A percentile compares a stretch with the other conserved stretches of the same genome.
Evolutionary conservation across 768 basidiomycete genomes (phyloP).

Genomic region (Lactarius evosmus): DNA sequence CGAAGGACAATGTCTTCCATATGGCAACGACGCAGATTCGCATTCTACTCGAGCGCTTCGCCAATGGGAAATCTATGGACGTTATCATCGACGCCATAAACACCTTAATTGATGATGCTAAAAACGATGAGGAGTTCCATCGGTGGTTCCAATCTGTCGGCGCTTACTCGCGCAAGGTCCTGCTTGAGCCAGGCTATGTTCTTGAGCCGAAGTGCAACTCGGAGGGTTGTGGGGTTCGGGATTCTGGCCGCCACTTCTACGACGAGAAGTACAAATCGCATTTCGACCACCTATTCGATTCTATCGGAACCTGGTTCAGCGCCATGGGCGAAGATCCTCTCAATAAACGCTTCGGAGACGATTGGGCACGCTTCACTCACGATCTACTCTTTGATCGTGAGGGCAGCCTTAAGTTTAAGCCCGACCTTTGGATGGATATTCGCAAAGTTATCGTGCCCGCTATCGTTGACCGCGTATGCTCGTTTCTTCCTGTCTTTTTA

Average conservation of each 20-base stretch:
- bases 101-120: constrained; percentile 68
- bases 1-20: constrained; percentile 54
- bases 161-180: constrained; percentile 61
- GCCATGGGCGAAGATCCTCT: constrained; percentile 83
- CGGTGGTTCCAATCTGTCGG: constrained; percentile 68
- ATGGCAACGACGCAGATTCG: constrained; percentile 62
- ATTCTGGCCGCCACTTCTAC: constrained; percentile 76
- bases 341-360: constrained; percentile 77
- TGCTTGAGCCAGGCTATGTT: constrained; percentile 82
- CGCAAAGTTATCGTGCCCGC: constrained; percentile 77
- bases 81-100: constrained; percentile 67
- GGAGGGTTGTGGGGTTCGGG: constrained; percentile 60
- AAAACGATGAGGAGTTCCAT: constrained; percentile 68
- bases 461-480: constrained; percentile 65
- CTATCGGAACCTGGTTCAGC: constrained; percentile 73
- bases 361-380: constrained; percentile 75
- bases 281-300: constrained; percentile 76
- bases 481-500: not conserved
- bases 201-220: constrained; percentile 71
- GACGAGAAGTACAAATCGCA: constrained; percentile 69
- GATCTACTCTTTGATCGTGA: constrained; percentile 81
- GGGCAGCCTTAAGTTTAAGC: constrained; percentile 85
- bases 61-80: constrained; percentile 66
- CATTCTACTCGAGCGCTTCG: constrained; percentile 87
- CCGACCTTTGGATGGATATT: constrained; percentile 85